phyloP scores from a whole-genome alignment of 768 basidiomycete genomes.

The Phylloporus sp. region DNA sequence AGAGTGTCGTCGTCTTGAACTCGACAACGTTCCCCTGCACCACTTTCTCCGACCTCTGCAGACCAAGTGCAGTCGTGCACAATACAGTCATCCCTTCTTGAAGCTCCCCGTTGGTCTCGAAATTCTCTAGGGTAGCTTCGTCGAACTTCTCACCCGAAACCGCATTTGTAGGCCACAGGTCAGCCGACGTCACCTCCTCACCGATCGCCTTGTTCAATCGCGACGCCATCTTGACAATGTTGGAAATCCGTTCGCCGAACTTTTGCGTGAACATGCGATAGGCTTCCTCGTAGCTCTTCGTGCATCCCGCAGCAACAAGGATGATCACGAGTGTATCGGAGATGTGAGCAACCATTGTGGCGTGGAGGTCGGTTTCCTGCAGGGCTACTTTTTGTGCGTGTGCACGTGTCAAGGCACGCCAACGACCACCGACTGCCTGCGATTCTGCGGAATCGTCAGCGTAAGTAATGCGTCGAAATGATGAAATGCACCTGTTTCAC shows the following conservation, averaged over 20 bases:
- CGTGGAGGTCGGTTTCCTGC: conserved; percentile 30
- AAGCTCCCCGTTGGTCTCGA: conserved; percentile 23
- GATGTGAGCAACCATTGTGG: conserved; percentile 41
- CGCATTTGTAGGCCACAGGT: conserved; percentile 48
- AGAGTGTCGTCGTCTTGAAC: conserved; percentile 45
- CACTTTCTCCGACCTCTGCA: conserved; percentile 36
- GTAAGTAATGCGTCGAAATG: neutral
- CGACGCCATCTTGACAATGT: conserved; percentile 30
- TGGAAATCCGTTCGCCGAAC: conserved; percentile 33
- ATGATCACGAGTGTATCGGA: conserved; percentile 41
- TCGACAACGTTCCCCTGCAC: conserved; percentile 37
- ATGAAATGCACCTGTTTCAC: conserved; percentile 36
- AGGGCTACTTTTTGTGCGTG: conserved; percentile 35
- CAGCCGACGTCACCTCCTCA: conserved; percentile 53
- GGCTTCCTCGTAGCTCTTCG: conserved; percentile 28
- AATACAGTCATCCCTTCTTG: conserved; percentile 32
- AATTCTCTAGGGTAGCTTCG: conserved; percentile 42
- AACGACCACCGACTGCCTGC: conserved; percentile 49
- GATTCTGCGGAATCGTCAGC: conserved; percentile 34
- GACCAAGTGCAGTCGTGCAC: conserved; percentile 55
- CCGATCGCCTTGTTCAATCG: conserved; percentile 46
- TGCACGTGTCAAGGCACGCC: conserved; percentile 50
- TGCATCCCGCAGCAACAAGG: conserved; percentile 38
- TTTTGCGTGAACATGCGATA: conserved; percentile 30
- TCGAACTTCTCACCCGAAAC: conserved; percentile 40